Conservation (phyloP, 768 basidiomycete species). For the Amanita molliuscula region DNA sequence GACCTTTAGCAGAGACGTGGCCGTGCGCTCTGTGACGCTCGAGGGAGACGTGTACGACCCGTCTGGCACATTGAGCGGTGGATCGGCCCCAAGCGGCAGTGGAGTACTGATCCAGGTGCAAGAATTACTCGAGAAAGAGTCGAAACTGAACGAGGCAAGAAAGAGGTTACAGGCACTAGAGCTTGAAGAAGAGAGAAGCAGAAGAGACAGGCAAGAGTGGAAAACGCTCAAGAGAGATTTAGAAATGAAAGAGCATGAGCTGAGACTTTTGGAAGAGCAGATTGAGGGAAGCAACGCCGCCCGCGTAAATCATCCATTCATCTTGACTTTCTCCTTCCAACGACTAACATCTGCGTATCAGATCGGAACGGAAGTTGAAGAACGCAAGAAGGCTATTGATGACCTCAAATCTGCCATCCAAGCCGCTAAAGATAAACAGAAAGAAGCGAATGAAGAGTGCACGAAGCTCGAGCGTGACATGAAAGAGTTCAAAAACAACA, state of each 20-base stretch:
- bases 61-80: conserved; percentile 87
- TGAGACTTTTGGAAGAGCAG: conserved; percentile 73
- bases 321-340: neutral
- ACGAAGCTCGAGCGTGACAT: conserved; percentile 93
- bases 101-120: conserved; percentile 78
- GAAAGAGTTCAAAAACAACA: conserved; percentile 98
- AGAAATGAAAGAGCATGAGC: conserved; percentile 86
- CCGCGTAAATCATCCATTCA: conserved; percentile 40
- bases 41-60: conserved; percentile 97
- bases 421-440: conserved; percentile 66
- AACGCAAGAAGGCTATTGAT: conserved; percentile 50
- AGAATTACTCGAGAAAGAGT: conserved; percentile 64
- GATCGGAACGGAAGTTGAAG: conserved; percentile 76
- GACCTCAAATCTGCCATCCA: conserved; percentile 50
- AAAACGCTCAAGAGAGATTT: conserved; percentile 49
- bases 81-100: conserved; percentile 68
- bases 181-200: conserved; percentile 40
- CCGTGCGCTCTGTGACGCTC: conserved; percentile 81
- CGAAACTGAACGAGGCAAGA: conserved; percentile 39
- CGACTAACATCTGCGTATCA: conserved; percentile 18
- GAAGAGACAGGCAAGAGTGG: conserved; percentile 53
- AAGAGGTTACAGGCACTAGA: conserved; percentile 40
- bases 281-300: conserved; percentile 84
- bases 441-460: conserved; percentile 63
- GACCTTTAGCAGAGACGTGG: conserved; percentile 64